Evolutionary conservation across 352 stramenopile genomes (phyloP), one percentile per base, ranked within the genome.

Genomic region (Aphanomyces euteiches): DNA sequence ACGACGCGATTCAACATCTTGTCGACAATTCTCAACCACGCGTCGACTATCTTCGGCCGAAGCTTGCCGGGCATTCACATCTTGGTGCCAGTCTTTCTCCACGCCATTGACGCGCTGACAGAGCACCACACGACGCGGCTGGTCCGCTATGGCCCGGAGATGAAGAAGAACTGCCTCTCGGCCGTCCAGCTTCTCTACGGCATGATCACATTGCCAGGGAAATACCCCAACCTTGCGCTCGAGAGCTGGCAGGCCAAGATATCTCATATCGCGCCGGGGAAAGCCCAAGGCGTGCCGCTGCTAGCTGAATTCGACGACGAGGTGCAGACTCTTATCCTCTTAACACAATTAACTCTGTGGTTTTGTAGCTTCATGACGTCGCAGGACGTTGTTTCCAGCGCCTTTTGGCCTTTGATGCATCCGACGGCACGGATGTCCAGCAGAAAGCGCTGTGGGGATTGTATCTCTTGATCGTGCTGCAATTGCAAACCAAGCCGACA

Each of bases 61-160:
- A 93, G 91, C 56, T 67, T 93, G 0, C 79, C 89, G 56, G 87
- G 87, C 8, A 78, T 93, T 50, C 90, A 91, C 56, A 84, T 85
- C 21, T 74, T 95, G 3, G 84, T 95, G 12, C 87, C 87, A 1
- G 79, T 85, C 7, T 92, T 93, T 77, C 72, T 95, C 47, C 85
- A 92, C 66, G 81, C 85, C 0, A 81, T 95, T 21, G 87, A 95
- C 59, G 77, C 88, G 56, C 89, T 95, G 50, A 93, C 92, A 73
- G 81, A 15, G 39, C 15, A 7, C 15, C 39, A 66, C 37, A 48
- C 64, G 64, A 15, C 64, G 17, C 48, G n/a, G 47, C 40, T 38
- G 47, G 38, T 41, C 54, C 43, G 47, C n/a, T 60, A 45, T 45
- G 64, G 64, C 40, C n/a, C 15, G 7, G 47, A 61, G 21, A 61